A percentile compares a stretch with the other conserved stretches of the same genome.
Evolutionary conservation across 345 rosid species (phyloP).

Genomic region (Melaleuca quinquenervia): DNA sequence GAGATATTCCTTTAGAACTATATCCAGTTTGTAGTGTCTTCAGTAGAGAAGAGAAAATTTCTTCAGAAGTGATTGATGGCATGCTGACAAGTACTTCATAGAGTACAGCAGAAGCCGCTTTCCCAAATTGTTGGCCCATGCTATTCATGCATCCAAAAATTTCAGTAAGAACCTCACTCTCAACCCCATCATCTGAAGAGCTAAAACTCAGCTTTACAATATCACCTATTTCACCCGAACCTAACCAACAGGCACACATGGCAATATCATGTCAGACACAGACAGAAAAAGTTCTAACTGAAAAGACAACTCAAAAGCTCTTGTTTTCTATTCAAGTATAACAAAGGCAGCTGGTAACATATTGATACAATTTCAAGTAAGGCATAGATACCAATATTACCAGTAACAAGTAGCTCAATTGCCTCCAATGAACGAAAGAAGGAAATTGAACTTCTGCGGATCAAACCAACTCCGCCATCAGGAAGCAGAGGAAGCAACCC

Average conservation of each 20-base stretch:
- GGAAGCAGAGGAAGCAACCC: constrained; percentile 52
- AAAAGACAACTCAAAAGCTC: not conserved
- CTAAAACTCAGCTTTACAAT: constrained; percentile 28
- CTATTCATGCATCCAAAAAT: constrained; percentile 46
- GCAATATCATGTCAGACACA: not conserved
- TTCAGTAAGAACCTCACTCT: constrained; percentile 52
- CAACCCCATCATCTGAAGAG: constrained; percentile 25
- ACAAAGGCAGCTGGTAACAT: not conserved
- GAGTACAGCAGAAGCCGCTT: constrained; percentile 60
- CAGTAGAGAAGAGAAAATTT: constrained; percentile 55
- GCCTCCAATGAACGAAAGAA: constrained; percentile 57
- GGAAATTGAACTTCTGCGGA: constrained; percentile 74
- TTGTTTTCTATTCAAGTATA: not conserved
- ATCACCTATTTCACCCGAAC: constrained; percentile 37
- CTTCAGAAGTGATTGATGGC: constrained; percentile 53
- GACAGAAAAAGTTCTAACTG: not conserved
- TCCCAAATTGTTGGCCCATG: constrained; percentile 75
- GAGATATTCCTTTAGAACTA: constrained; percentile 23
- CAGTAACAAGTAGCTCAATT: constrained; percentile 55
- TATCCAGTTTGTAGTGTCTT: constrained; percentile 80
- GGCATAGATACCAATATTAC: constrained; percentile 20
- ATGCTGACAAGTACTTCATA: constrained; percentile 62
- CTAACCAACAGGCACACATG: constrained; percentile 18
- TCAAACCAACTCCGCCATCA: constrained; percentile 60
- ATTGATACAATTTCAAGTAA: not conserved